phyloP scores from a whole-genome alignment of 78 protist species.

The Capsaspora owczarzaki region DNA sequence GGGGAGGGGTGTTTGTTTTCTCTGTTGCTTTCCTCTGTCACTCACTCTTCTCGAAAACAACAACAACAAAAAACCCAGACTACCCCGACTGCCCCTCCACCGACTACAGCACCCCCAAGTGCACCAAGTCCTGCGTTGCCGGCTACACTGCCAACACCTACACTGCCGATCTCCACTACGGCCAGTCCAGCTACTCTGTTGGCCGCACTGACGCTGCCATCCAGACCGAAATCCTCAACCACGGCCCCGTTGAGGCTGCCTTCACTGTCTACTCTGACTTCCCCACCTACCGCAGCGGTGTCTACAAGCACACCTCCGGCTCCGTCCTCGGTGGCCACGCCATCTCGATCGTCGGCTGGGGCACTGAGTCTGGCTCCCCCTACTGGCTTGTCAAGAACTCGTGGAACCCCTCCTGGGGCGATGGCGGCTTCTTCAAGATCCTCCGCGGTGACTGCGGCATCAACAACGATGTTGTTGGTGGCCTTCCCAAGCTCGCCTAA shows the following conservation, averaged over 20 bases:
- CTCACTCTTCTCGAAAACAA: background rate
- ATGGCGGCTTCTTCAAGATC: background rate
- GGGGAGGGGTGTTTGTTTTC: background rate
- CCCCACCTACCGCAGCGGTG: conserved; percentile 17
- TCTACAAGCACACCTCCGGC: conserved; percentile 30
- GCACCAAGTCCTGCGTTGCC: background rate
- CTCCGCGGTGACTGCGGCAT: conserved; percentile 4
- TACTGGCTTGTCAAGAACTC: conserved; percentile 48
- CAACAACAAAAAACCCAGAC: background rate
- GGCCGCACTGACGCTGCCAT: conserved; percentile 2
- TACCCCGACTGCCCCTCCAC: no score
- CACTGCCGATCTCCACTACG: background rate
- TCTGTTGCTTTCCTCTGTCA: background rate
- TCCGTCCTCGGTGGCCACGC: conserved; percentile 34
- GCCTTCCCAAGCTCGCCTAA: conserved; percentile 1
- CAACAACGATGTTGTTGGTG: background rate
- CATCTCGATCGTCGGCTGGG: conserved; percentile 37
- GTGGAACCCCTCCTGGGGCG: background rate
- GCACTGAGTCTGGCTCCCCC: conserved; percentile 12
- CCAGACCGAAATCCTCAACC: background rate
- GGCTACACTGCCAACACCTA: background rate
- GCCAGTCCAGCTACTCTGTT: background rate
- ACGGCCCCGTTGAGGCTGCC: conserved; percentile 39
- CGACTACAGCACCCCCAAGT: background rate
- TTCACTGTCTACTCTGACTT: conserved; percentile 43